A percentile compares a stretch with the other conserved stretches of the same genome.
Conservation (phyloP, 176 grass and related monocot species). For the Leersia perrieri region DNA sequence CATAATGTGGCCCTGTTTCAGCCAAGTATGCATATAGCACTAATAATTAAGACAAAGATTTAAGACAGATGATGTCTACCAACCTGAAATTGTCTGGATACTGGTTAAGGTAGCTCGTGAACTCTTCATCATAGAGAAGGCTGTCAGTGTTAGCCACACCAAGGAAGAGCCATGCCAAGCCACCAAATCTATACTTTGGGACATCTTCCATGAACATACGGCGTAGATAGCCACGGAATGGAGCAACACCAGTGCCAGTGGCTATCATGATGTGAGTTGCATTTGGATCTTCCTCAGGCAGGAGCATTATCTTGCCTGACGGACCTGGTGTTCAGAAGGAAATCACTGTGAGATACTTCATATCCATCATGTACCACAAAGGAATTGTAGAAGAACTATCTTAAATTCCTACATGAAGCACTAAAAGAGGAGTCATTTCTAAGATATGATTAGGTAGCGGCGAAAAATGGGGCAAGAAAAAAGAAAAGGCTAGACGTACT, state of each 20-base stretch:
- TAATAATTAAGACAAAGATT: background rate
- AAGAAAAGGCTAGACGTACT: background rate
- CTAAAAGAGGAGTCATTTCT: background rate
- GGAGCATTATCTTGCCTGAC: constrained; percentile 96
- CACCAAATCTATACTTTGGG: constrained; percentile 74
- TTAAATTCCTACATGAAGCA: background rate
- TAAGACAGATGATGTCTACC: background rate
- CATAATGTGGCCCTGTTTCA: background rate
- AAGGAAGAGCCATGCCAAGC: constrained; percentile 92
- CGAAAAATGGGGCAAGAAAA: background rate
- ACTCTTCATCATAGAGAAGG: constrained; percentile 87
- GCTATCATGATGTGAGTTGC: constrained; percentile 97
- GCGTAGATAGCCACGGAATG: constrained; percentile 81
- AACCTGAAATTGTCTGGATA: constrained; percentile 90
- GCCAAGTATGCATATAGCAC: background rate
- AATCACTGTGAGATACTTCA: constrained; percentile 6
- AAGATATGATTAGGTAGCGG: constrained; percentile 5
- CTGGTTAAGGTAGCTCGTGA: constrained; percentile 61
- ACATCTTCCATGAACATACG: constrained; percentile 98
- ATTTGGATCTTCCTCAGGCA: constrained; percentile 85
- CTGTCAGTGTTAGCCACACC: constrained; percentile 85
- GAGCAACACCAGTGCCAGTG: constrained; percentile 89
- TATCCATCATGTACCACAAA: constrained; percentile 6
- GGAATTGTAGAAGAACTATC: background rate
- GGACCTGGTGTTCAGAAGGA: constrained; percentile 54